A percentile compares a stretch with the other conserved stretches of the same genome.
phyloP scores from a whole-genome alignment of 495 filamentous ascomycete species.

The Hypoxylon fuscum region DNA sequence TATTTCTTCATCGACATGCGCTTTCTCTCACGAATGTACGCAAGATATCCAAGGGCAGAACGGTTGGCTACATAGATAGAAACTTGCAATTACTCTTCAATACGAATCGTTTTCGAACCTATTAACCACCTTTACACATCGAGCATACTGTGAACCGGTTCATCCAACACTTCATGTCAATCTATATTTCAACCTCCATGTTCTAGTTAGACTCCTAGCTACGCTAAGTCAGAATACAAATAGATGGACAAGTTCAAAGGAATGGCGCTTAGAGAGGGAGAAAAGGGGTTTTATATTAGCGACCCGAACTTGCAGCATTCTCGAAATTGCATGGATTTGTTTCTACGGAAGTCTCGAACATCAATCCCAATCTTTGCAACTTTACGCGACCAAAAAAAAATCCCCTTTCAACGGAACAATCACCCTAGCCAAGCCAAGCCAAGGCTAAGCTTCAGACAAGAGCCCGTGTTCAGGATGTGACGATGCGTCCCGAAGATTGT shows the following conservation, averaged over 20 bases:
- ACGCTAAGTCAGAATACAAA: too few relatives aligned
- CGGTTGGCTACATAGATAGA: slow-evolving; percentile 15
- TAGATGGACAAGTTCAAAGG: too few relatives aligned
- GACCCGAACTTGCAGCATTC: too few relatives aligned
- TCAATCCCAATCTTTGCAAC: not conserved
- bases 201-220: too few relatives aligned
- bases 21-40: slow-evolving; percentile 9
- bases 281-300: too few relatives aligned
- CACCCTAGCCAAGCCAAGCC: slow-evolving; percentile 13
- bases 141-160: too few relatives aligned
- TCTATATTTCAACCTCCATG: too few relatives aligned
- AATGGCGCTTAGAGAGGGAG: too few relatives aligned
- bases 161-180: too few relatives aligned
- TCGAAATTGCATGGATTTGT: too few relatives aligned
- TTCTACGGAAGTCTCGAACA: too few relatives aligned
- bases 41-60: slow-evolving; percentile 15
- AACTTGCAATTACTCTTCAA: slow-evolving; percentile 16
- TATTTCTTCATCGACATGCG: slow-evolving; percentile 10
- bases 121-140: too few relatives aligned
- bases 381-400: not conserved
- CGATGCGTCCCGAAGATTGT: slow-evolving; percentile 19
- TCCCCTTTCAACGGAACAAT: slow-evolving; percentile 3
- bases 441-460: slow-evolving; percentile 36
- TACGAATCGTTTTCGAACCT: slow-evolving; percentile 11
- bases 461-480: slow-evolving; percentile 8